Evolutionary conservation across 106 monocot genomes (phyloP), one percentile per base, ranked within the genome.

Genomic region (Chionographis japonica): DNA sequence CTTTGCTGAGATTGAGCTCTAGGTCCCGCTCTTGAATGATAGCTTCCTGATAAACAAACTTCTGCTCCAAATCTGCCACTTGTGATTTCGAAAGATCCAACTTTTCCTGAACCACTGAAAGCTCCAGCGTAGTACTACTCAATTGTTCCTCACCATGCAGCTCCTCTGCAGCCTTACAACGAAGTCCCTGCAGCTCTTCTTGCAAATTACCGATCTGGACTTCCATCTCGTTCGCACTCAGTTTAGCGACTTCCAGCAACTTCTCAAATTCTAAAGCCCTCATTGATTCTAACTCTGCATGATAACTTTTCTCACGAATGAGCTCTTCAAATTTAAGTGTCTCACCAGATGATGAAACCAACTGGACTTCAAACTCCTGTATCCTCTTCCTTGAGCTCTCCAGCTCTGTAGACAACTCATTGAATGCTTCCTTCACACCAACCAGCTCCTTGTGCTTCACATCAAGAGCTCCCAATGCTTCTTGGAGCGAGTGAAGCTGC

Each of bases 121-220:
- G 88, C 46, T 88, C 84, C 60, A 55, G 37, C 40, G 68, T 37
- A 27, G 88, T 72, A 19, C 27, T 69, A 65, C 5, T 59, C 39
- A 89, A 72, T 61, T 72, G 56, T 80, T 85, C 89, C 55, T 89
- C 85, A 46, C 83, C 64, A 65, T 72, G 66, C n/a, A 75, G 56
- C 37, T 75, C 63, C 68, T 86, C 80, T 12, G 76, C 56, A 65
- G 75, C 60, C 54, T 71, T 82, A 65, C 56, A 51, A 38, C 73
- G 61, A 4, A 84, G 72, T 14, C 37, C 84, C 67, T 75, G 72
- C 52, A 84, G 54, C 70, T 84, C 81, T 74, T 78, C 74, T 62
- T 83, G 82, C 65, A 83, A 50, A 58, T 68, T 72, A 58, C 67
- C 58, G 10, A 83, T 69, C 56, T 85, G 79, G 67, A 68, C 67